Percentiles rank a stretch among this genome's conserved stretches.
phyloP scores from a whole-genome alignment of 768 basidiomycete genomes.

The Pholiota conissans region DNA sequence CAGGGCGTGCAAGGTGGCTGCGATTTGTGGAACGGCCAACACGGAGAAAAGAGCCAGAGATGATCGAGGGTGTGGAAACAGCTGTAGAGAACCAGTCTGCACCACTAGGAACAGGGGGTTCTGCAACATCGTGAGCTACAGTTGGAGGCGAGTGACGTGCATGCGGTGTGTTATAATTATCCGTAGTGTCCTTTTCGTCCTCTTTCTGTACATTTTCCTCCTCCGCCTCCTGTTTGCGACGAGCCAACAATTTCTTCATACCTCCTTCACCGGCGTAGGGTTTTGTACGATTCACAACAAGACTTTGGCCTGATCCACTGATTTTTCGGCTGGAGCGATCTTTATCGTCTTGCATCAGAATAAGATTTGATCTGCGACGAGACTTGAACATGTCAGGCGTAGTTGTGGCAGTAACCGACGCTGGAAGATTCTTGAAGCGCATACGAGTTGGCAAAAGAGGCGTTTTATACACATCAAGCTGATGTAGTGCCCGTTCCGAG shows the following conservation, averaged over 20 bases:
- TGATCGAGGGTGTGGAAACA: constrained; percentile 23
- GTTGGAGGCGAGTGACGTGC: constrained; percentile 16
- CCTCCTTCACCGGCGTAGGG: constrained; percentile 81
- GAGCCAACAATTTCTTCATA: constrained; percentile 73
- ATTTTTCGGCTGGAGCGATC: constrained; percentile 46
- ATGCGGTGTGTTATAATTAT: constrained; percentile 7
- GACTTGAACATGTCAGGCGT: constrained; percentile 66
- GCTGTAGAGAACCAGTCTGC: constrained; percentile 34
- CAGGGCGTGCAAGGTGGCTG: constrained; percentile 57
- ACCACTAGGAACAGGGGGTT: constrained; percentile 19
- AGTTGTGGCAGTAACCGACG: constrained; percentile 34
- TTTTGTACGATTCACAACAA: constrained; percentile 55
- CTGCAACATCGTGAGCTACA: not conserved
- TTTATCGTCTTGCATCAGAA: constrained; percentile 65
- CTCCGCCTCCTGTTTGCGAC: constrained; percentile 57
- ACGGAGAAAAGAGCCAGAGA: constrained; percentile 55
- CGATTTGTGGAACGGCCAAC: constrained; percentile 64
- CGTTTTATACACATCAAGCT: constrained; percentile 77
- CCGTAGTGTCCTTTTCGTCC: too few relatives aligned
- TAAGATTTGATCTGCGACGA: constrained; percentile 38
- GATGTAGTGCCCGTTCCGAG: constrained; percentile 68
- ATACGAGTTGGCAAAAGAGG: constrained; percentile 69
- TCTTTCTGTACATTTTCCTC: too few relatives aligned
- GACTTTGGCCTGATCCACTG: constrained; percentile 38
- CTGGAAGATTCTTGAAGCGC: constrained; percentile 34